Evolutionary conservation across 2,329 filamentous ascomycete species (phyloP).

Genomic region (Tolypocladium paradoxum): DNA sequence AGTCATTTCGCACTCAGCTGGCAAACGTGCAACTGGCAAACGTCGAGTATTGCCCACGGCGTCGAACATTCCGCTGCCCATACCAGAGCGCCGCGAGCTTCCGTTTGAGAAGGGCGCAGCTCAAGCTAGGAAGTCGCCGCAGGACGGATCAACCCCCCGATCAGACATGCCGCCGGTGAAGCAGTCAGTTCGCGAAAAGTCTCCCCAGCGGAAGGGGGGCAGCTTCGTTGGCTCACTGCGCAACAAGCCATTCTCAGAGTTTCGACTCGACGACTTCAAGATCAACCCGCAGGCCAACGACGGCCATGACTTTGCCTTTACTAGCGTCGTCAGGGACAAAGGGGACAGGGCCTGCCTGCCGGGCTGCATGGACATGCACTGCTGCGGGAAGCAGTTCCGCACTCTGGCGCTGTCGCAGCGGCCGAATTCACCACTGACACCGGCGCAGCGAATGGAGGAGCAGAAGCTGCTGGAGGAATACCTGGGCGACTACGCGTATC

Average conservation of each 20-base stretch:
- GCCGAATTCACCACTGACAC: conserved; percentile 24
- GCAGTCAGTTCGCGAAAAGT: conserved; percentile 8
- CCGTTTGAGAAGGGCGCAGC: conserved; percentile 23
- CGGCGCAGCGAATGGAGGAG: conserved; percentile 28
- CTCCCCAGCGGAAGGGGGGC: conserved; percentile 1
- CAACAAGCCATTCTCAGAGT: conserved; percentile 40
- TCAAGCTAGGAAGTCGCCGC: conserved; percentile 2
- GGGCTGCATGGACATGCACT: conserved; percentile 64
- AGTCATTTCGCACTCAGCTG: conserved; percentile 13
- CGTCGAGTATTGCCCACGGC: neutral
- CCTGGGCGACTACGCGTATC: conserved; percentile 48
- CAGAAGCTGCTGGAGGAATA: conserved; percentile 42
- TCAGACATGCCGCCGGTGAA: conserved; percentile 6
- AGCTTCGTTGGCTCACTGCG: conserved; percentile 36
- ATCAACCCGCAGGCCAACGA: conserved; percentile 65
- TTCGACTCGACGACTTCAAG: conserved; percentile 67
- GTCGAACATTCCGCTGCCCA: conserved; percentile 13
- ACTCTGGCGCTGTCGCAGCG: conserved; percentile 49
- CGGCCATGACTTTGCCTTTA: conserved; percentile 61
- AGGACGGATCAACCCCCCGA: conserved; percentile 2
- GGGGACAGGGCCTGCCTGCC: conserved; percentile 59
- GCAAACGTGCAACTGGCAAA: conserved; percentile 8
- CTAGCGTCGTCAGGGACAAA: conserved; percentile 62
- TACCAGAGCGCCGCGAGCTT: conserved; percentile 30
- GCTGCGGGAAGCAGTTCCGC: conserved; percentile 64